A percentile compares a stretch with the other conserved stretches of the same genome.
phyloP scores from a whole-genome alignment of 129 eudicot species.

The Flaveria trinervia region DNA sequence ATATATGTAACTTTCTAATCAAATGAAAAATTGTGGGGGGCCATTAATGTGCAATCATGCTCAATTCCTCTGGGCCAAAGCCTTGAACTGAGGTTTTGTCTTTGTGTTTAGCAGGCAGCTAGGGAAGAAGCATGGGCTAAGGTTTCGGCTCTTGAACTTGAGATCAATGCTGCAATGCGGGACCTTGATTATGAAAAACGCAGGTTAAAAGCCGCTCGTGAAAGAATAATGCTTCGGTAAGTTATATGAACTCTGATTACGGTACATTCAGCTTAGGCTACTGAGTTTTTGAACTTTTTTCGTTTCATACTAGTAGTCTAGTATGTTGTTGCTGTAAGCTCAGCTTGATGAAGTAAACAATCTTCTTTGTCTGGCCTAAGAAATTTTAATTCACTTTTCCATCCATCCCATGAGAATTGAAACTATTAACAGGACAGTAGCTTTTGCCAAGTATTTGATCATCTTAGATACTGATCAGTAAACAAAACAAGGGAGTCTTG shows the following conservation, averaged over 20 bases:
- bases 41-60: background rate
- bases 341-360: background rate
- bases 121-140: conserved; percentile 99
- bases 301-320: background rate
- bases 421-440: background rate
- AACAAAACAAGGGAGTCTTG: background rate
- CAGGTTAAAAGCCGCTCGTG: conserved; percentile 79
- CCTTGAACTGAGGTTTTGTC: conserved; percentile 44
- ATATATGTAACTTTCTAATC: background rate
- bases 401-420: background rate
- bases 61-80: background rate
- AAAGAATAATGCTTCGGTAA: conserved; percentile 97
- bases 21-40: background rate
- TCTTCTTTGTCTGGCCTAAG: conserved; percentile 1
- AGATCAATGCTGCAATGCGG: conserved; percentile 86
- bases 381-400: background rate
- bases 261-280: background rate
- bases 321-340: conserved; percentile 8
- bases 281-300: background rate
- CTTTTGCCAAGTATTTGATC: background rate
- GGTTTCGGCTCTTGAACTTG: conserved; percentile 95
- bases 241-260: conserved; percentile 11
- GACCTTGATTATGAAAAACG: conserved; percentile 90
- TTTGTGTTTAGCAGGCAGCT: conserved; percentile 97
- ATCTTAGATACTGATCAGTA: background rate